Evolutionary conservation across 1,284 basidiomycete genomes (phyloP), one percentile per base, ranked within the genome.

Genomic region (Fomitopsis betulina): DNA sequence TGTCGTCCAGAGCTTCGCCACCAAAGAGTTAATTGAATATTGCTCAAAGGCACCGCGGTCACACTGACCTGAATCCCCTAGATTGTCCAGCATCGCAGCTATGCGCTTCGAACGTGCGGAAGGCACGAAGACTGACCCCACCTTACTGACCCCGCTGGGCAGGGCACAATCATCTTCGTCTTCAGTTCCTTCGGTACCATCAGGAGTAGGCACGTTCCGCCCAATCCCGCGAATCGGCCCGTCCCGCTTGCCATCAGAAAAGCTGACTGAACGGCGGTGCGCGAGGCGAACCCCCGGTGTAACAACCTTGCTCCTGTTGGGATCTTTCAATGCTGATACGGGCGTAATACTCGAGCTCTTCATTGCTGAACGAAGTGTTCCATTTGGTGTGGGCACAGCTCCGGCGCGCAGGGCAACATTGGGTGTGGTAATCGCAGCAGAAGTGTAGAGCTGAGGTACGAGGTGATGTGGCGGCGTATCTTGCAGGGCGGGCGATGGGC

Each of bases 191-290:
- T 75, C 77, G 21, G 75, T 72, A 23, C 65, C 68, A 59, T 68
- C 67, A 19, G 68, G 69, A 6, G 67, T 68, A 10, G 68, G 66
- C 5, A 59, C 57, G 56, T 76, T 78, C 51, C 72, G 68, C 21
- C 70, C 75, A 50, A 90, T 73, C 21, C 88, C 91, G 55, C 80
- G 76, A 51, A 95, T 95, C 38, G 91, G 92, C 5, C 94, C 94
- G 42, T 89, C 86, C 59, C 82, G 81, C 68, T 88, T 90, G 5
- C 94, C 94, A 69, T 98, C 95, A 19, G 93, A 96, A 74, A 98
- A 98, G 71, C 93, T 95, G 55, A 98, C 95, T 47, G 92, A 95
- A 33, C 94, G 84, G 27, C 86, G 83, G 60, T 86, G 80, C 1
- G 71, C 72, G 15, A 72, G 62, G 52, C 66, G 73, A 53, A 75